Base-by-base conservation (phyloP, 2,329 filamentous ascomycete genomes). In the Monilinia fructigena region DNA sequence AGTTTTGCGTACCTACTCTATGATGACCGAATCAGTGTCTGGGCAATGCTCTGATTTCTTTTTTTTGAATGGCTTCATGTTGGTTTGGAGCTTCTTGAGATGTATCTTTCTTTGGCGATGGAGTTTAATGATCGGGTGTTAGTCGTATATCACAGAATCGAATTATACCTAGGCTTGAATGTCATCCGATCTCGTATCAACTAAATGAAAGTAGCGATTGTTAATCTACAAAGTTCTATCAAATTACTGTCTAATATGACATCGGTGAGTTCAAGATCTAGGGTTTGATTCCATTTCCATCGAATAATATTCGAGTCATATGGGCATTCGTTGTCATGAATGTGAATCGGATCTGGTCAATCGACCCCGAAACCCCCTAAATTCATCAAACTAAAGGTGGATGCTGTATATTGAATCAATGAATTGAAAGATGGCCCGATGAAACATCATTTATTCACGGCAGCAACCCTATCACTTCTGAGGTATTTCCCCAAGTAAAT, bases 401-500 rank as follows among this genome's bases (percentile, higher is more conserved):
- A 35, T 7, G 31, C 7, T 35, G 40, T 14, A 45, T 12, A 14
- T 12, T 42, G 38, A 40, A 58, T 35, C 28, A 38, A 23, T 35
- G 3, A 16, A 40, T 26, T 58, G 18, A 45, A 20, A 40, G 16
- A 45, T 8, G 4, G 3, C 20, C 6, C 11, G 20, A 26, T 38
- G 23, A 47, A 28, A 38, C 23, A 26, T 26, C 18, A 58, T n/a
- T 14, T 42, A 16, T 14, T 7, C 18, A 7, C 23, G 7, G 11
- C 1, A 18, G 18, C n/a, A 47, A 45, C 1, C 4, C 18, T 23
- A n/a, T 59, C 56, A 35, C 3, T 48, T 48, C n/a, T 31, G 4
- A 20, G 48, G 10, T 18, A 68, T 63, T 55, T 71, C 70, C 6
- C 67, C 68, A 18, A 65, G 70, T 55, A 75, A 58, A 55, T 55